Base-by-base conservation (phyloP, 495 filamentous ascomycete genomes). In the Podospora bellae-mahoneyi region DNA sequence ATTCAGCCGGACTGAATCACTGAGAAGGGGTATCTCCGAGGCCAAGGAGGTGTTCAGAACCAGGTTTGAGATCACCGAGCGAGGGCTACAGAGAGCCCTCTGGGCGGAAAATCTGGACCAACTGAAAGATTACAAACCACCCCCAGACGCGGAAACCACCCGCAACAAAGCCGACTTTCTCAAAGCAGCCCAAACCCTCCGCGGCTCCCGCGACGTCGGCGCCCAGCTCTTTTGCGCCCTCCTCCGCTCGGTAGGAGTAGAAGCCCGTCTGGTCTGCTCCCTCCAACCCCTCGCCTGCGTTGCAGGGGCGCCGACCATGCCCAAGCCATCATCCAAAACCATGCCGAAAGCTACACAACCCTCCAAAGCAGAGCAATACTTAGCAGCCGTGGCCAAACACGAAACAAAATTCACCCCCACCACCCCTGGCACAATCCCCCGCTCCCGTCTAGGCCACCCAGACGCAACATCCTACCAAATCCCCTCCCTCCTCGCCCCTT, bases 211-310 rank as follows among this genome's bases (percentile, higher is more conserved):
- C 59, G 94, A 99, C 78, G 84, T 95, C 39, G 95, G 94, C 16
- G 89, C 92, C 20, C 93, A 97, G 76, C 77, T 99, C 3, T 96
- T 94, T 67, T 97, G 95, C 78, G 89, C 92, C 7, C 75, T 97
- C 27, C 83, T 99, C 13, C 88, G 95, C 9, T 85, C 86, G 32
- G 86, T 83, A 32, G 93, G 90, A 6, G 87, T 98, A 3, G 88
- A 92, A 68, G 86, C 93, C n/a, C 87, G 95, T 18, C 84, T 99
- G 2, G 91, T 97, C 1, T 98, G 94, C 78, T 99, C 96, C 9
- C 83, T 99, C 15, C 94, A 98, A 72, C 85, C 88, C 0, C 82
- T 99, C 3, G 82, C 92, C 2, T 94, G 95, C 71, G 84, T 82
- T 26, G 84, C 89, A 1, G 83, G 84, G 1, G 82, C 74, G 18